Base-by-base conservation (phyloP, 805 yeast genomes). In the Tanozyma kutaoensis region DNA sequence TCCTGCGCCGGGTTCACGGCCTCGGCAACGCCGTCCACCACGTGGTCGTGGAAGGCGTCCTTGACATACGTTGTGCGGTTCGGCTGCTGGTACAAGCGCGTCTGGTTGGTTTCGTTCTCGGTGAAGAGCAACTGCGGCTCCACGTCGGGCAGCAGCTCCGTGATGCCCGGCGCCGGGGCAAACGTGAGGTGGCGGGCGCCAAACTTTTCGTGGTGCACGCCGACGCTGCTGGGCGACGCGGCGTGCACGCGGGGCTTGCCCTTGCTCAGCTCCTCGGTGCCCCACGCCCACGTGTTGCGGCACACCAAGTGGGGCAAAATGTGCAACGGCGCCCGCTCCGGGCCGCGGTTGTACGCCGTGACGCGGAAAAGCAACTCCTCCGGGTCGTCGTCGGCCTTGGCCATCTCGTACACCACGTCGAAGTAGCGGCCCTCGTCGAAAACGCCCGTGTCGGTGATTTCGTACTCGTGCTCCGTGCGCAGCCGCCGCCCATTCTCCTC, bases 231-330 rank as follows among this genome's bases (percentile, higher is more conserved):
- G 11, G 48, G 41, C 8, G 85, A 84, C 35, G 68, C 72, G 29
- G 46, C 50, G 23, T 45, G 42, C 36, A 72, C 46, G 11, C 48
- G 41, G 9, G 85, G 84, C 35, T 69, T 72, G 29, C 46, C 50
- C 23, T 45, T 42, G 24, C 53, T 45, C 22, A 52, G 53, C 31
- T 68, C 72, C 33, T 65, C 62, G 9, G 63, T 55, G 24, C 86
- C 82, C 95, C 95, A 85, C n/a, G 77, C 58, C 96, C 96, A 85
- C 11, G 91, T 80, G 54, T 85, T 85, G 55, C 95, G 68, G 54
- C 76, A 80, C 37, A 74, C 72, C 17, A 81, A 54, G 38, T 85
- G 95, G 8, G 96, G 96, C 34, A 80, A 52, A 24, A 86, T 66
- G 50, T 84, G 93, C 33, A 85, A 58, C 2, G 94, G 93, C n/a